Conservation (phyloP, 2,329 filamentous ascomycete genomes). For the Colletotrichum sp. region DNA sequence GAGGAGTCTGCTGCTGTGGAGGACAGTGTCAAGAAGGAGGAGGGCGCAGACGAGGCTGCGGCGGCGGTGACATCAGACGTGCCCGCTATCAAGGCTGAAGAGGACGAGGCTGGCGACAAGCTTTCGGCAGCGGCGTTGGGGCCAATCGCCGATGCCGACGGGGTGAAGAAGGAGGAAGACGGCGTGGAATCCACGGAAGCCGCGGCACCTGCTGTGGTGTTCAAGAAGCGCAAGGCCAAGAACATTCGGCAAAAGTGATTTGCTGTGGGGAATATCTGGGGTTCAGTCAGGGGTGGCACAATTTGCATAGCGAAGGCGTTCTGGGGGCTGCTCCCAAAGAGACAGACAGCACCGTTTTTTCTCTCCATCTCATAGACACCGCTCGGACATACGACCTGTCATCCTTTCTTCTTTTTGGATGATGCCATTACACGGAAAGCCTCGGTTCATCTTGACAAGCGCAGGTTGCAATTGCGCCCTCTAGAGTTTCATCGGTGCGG, state of each 20-base stretch:
- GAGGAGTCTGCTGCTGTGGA: constrained; percentile 29
- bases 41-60: constrained; percentile 28
- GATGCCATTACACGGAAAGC: background rate
- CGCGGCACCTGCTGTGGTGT: constrained; percentile 60
- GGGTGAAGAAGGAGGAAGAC: constrained; percentile 47
- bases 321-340: background rate
- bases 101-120: constrained; percentile 21
- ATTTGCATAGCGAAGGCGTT: constrained; percentile 4
- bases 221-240: constrained; percentile 81
- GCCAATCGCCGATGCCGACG: background rate
- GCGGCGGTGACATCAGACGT: constrained; percentile 29
- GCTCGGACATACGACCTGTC: background rate
- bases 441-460: background rate
- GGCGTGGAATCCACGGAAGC: constrained; percentile 25
- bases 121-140: background rate
- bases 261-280: background rate
- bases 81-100: constrained; percentile 37
- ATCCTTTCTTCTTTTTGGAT: background rate
- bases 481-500: background rate
- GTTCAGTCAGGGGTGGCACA: background rate
- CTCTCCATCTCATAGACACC: background rate
- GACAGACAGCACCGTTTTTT: background rate
- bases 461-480: background rate
- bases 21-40: constrained; percentile 29
- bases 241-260: constrained; percentile 63